Evolutionary conservation across 2,329 filamentous ascomycete genomes (phyloP).

Genomic region (Hirsutella rhossiliensis): DNA sequence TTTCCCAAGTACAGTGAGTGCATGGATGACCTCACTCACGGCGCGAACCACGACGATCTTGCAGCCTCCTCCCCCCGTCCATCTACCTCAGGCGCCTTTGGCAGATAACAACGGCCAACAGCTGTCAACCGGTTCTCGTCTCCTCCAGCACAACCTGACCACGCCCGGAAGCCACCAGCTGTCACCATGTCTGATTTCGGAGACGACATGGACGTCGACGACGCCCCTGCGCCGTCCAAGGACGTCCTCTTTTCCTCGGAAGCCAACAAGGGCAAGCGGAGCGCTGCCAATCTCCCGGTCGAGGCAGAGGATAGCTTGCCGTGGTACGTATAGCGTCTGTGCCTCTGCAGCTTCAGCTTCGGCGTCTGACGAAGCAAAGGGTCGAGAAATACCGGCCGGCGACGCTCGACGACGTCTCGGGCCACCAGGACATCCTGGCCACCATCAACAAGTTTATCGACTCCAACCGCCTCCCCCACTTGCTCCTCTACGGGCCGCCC

Average conservation of each 20-base stretch:
- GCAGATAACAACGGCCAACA: too few relatives aligned
- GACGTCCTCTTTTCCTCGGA: conserved; percentile 61
- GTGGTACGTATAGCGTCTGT: conserved; percentile 45
- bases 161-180: not conserved
- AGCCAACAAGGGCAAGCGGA: conserved; percentile 78
- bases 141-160: not conserved
- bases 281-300: conserved; percentile 82
- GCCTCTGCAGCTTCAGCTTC: not conserved
- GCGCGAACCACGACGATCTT: too few relatives aligned
- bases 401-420: conserved; percentile 83
- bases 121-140: too few relatives aligned
- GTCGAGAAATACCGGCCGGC: conserved; percentile 94
- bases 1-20: too few relatives aligned
- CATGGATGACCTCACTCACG: too few relatives aligned
- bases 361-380: conserved; percentile 32
- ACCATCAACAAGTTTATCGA: conserved; percentile 98
- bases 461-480: conserved; percentile 83
- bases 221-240: conserved; percentile 32
- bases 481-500: conserved; percentile 91
- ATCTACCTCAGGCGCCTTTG: too few relatives aligned
- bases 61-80: too few relatives aligned
- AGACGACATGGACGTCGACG: conserved; percentile 51
- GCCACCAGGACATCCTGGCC: conserved; percentile 91
- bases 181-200: conserved; percentile 44
- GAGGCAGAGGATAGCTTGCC: conserved; percentile 89